Base-by-base conservation (phyloP, 2,329 filamentous ascomycete genomes). In the Talaromyces sp. region DNA sequence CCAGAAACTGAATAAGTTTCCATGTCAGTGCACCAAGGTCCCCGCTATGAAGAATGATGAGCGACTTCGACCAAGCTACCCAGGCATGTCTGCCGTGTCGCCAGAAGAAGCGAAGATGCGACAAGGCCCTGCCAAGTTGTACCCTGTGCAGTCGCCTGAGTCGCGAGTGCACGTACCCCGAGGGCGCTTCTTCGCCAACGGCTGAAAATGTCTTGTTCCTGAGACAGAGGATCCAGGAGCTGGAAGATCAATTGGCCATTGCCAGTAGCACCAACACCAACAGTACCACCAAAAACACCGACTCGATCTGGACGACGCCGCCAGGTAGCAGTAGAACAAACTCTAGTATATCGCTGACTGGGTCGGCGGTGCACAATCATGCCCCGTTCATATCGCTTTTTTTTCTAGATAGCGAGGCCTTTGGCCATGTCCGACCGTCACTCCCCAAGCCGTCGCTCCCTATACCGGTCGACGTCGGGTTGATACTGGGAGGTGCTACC, bases 51-150 rank as follows among this genome's bases (percentile, higher is more conserved):
- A 23, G 23, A 23, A 23, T 23, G 23, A 23, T 23, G 50, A 53
- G 50, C 50, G 28, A 16, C 28, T 12, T 53, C 7, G 60, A 50
- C 14, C 30, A 18, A 23, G 76, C 79, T 18, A 64, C 69, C 16
- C 77, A 79, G 69, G 79, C 79, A 61, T 82, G 79, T 65, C 64
- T 73, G 51, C 72, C 77, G 33, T 82, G 79, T 67, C 71, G 76
- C 40, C 78, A 76, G 64, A 78, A 83, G 68, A 85, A 84, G 71
- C 74, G 82, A 51, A 81, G 78, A 73, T 84, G 82, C 67, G 78
- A 82, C 74, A 84, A 84, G 70, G 67, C 65, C 4, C 65, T 84
- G 1, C 82, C 82, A 14, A 68, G 71, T 16, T 85, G 82, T 67
- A 70, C 74, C 2, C 73, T 83, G 4, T 85, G 82, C 68, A 66